Percentiles rank a stretch among this genome's conserved stretches.
These are phyloP conservation scores for Metschnikowia chrysomelidarum DNA, from an alignment of 805 yeast genomes.

Conservation along the genomic window DNA sequence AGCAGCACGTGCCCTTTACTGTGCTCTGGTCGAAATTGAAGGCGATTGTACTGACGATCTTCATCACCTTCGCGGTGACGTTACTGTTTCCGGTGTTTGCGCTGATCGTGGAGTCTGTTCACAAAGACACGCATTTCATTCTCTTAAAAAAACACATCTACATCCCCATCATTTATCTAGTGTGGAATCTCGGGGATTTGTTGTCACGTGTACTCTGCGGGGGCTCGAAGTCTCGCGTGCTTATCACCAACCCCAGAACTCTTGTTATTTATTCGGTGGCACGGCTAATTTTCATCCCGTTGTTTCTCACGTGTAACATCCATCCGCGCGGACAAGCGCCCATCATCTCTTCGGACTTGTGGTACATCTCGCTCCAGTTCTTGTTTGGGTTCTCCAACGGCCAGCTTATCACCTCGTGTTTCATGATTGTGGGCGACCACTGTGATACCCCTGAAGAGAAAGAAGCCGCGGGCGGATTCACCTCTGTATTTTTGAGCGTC, in stretches of 20 bases:
- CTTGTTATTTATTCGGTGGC: constrained; percentile 54
- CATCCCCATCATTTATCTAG: constrained; percentile 73
- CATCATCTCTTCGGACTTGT: constrained; percentile 52
- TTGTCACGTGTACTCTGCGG: constrained; percentile 73
- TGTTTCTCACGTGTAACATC: constrained; percentile 68
- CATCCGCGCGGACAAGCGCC: constrained; percentile 37
- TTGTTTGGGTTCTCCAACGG: constrained; percentile 87
- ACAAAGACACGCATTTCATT: constrained; percentile 26
- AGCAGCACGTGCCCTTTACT: constrained; percentile 53
- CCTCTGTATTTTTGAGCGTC: constrained; percentile 71
- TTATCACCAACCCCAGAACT: constrained; percentile 40
- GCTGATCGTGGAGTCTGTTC: constrained; percentile 54
- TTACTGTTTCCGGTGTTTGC: constrained; percentile 90
- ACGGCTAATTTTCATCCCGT: constrained; percentile 63
- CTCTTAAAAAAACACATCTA: constrained; percentile 49
- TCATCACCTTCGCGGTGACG: constrained; percentile 70
- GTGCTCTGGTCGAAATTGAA: constrained; percentile 62
- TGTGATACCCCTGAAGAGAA: constrained; percentile 64
- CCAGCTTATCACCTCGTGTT: constrained; percentile 73
- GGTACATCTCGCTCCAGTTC: constrained; percentile 70
- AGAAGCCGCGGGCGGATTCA: constrained; percentile 94
- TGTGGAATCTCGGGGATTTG: constrained; percentile 91
- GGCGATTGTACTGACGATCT: constrained; percentile 65
- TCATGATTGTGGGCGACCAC: constrained; percentile 67
- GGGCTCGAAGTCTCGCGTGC: constrained; percentile 19